These are phyloP conservation scores for Geotrichum reessii DNA, from an alignment of 1,139 yeast genomes.

Conservation along the genomic window DNA sequence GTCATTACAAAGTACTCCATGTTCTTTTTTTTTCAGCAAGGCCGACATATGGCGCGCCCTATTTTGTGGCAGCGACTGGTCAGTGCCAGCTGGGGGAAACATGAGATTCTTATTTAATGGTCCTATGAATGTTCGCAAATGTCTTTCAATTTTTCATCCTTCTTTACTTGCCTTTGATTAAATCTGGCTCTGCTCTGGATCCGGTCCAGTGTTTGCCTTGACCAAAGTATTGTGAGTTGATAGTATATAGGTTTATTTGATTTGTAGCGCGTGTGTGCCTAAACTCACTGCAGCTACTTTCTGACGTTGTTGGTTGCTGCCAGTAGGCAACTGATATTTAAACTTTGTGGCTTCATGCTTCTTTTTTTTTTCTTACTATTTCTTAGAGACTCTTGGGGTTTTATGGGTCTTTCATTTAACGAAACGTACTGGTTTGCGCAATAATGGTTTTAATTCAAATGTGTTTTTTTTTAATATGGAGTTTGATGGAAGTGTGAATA, in stretches of 20 bases:
- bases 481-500: too few relatives aligned
- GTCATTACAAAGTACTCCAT: slow-evolving; percentile 11
- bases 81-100: slow-evolving; percentile 17
- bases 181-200: background rate
- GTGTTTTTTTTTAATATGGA: too few relatives aligned
- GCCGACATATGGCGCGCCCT: slow-evolving; percentile 28
- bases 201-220: background rate
- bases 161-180: background rate
- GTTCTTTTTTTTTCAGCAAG: slow-evolving; percentile 10
- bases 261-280: background rate
- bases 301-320: background rate
- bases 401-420: background rate
- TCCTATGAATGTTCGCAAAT: background rate
- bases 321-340: background rate
- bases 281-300: background rate
- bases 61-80: slow-evolving; percentile 26
- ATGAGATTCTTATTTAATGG: background rate
- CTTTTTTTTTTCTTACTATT: background rate
- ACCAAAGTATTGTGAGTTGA: background rate
- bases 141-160: background rate
- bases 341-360: background rate
- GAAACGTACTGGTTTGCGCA: background rate
- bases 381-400: background rate
- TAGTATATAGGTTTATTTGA: background rate
- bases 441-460: too few relatives aligned